Base-by-base conservation (phyloP, 139 green algal species). In the Chlamydomonas schloesseri region DNA sequence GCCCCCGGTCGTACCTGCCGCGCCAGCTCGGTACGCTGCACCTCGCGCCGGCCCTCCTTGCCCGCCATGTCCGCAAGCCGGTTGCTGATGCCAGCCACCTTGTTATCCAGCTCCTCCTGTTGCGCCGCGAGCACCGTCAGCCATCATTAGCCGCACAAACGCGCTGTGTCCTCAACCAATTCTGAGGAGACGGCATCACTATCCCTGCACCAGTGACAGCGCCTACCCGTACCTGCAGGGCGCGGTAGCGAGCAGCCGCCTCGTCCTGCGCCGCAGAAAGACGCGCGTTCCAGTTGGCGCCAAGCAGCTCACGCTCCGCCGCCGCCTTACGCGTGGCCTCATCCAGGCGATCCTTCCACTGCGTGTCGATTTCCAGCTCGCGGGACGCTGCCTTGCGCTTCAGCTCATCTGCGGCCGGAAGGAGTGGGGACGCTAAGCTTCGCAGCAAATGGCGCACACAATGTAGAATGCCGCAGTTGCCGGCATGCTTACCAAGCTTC, bases 281-380 rank as follows among this genome's bases (percentile, higher is more conserved):
- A 11, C 64, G 60, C 6, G 74, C 71, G 50, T 71, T 85, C 77
- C 69, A 82, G 31, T 71, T 67, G 36, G 37, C 5, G 36, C 71
- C 65, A 37, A 91, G 65, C 53, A 88, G 55, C 10, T 73, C 62
- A 5, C 88, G 77, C 71, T 91, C 88, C 24, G 50, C 62, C 14
- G 68, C 47, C 37, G 78, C 86, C 14, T 83, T 70, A 31, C 71
- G 62, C 47, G 62, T 88, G 8, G 77, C 50, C 37, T 84, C 73
- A 18, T 88, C 79, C 50, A 89, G 67, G 31, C 81, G 83, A 23
- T 88, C 79, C 69, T 79, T 87, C 81, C 81, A 87, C 81, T 87
- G 81, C 53, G 23, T 72, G 55, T 87, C 81, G 37, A 87, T 87
- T 26, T 87, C 81, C 33, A 87, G 81, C 81, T 87, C 81, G 1